Percentiles rank a stretch among this genome's conserved stretches.
These are phyloP conservation scores for Scheffersomyces titani DNA, from an alignment of 1,139 yeast genomes.

Conservation along the genomic window DNA sequence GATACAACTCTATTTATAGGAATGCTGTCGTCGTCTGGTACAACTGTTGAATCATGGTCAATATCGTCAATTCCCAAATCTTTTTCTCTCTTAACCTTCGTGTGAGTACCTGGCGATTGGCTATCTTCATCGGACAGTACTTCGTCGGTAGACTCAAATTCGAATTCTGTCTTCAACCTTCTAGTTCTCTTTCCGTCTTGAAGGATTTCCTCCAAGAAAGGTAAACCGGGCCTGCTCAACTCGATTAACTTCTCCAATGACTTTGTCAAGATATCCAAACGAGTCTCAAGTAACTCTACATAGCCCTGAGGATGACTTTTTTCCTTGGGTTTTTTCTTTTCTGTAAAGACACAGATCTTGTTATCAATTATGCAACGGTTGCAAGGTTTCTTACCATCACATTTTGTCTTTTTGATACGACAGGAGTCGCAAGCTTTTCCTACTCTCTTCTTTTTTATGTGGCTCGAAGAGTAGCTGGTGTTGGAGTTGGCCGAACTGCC, in stretches of 20 bases:
- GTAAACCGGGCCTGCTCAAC: conserved; percentile 37
- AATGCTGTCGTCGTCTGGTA: conserved; percentile 21
- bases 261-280: conserved; percentile 62
- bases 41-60: conserved; percentile 3
- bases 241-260: conserved; percentile 47
- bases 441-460: conserved; percentile 61
- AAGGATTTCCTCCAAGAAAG: conserved; percentile 26
- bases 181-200: conserved; percentile 1
- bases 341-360: conserved; percentile 74
- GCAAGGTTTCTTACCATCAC: conserved; percentile 80
- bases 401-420: conserved; percentile 71
- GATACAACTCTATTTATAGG: conserved; percentile 55
- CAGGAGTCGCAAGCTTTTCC: conserved; percentile 85
- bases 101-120: not conserved
- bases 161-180: not conserved
- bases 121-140: not conserved
- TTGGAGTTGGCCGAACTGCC: not conserved
- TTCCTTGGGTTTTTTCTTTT: conserved; percentile 62
- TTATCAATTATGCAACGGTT: conserved; percentile 67
- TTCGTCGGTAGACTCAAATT: conserved; percentile 1
- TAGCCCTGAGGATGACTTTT: conserved; percentile 65
- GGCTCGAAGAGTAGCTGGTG: conserved; percentile 2
- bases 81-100: conserved; percentile 2
- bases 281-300: conserved; percentile 68
- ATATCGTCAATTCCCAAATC: conserved; percentile 6